phyloP scores from a whole-genome alignment of 225 moss, liverwort and hornwort species.

The Pseudisothecium myosuroides region DNA sequence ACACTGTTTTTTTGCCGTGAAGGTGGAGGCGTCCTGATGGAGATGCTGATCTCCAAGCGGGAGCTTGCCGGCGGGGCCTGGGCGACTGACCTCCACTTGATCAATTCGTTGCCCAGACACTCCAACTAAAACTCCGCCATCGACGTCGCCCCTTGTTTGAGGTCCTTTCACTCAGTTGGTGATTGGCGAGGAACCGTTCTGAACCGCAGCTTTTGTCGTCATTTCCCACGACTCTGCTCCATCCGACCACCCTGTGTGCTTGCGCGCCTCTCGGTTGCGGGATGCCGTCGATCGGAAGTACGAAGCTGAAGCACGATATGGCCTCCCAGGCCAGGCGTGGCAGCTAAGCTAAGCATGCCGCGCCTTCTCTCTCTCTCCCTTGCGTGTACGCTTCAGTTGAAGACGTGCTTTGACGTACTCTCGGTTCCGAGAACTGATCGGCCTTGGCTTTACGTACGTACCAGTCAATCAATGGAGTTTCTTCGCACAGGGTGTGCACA shows the following conservation, averaged over 20 bases:
- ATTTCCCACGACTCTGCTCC: background rate
- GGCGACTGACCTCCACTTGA: background rate
- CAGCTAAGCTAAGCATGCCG: background rate
- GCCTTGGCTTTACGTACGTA: too few species aligned
- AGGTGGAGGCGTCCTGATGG: background rate
- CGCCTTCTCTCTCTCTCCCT: background rate
- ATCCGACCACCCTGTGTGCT: background rate
- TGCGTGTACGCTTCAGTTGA: background rate
- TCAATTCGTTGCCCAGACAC: background rate
- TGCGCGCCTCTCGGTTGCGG: background rate
- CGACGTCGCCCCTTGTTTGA: background rate
- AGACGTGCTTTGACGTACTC: background rate
- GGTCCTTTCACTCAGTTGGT: too few species aligned
- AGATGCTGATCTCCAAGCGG: background rate
- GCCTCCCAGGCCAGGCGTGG: constrained; percentile 4
- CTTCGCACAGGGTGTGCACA: background rate
- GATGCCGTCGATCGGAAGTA: constrained; percentile 5
- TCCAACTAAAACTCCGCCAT: background rate
- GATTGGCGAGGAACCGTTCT: background rate
- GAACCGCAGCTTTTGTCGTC: constrained; percentile 17
- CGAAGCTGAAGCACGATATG: background rate
- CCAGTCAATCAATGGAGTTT: too few species aligned
- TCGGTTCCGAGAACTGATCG: background rate
- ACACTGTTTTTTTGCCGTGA: background rate
- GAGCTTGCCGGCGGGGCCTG: background rate